Evolutionary conservation across 2,329 filamentous ascomycete species (phyloP).

Genomic region (Amauroascus niger): DNA sequence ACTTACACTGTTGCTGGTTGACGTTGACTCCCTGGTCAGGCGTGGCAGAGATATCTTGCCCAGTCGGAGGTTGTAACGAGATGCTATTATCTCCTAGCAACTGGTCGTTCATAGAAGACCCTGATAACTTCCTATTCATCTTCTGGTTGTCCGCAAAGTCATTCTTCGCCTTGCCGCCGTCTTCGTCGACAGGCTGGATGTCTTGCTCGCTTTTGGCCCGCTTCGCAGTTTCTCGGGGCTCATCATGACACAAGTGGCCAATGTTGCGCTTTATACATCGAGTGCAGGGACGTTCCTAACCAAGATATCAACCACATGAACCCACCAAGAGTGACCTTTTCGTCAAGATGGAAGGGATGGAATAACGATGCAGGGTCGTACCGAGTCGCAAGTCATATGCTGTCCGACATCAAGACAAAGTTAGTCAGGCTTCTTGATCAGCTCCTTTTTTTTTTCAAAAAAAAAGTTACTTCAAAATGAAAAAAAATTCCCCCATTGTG

Average conservation of each 20-base stretch:
- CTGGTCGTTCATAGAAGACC: slow-evolving; percentile 45
- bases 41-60: slow-evolving; percentile 56
- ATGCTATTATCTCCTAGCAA: slow-evolving; percentile 35
- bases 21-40: slow-evolving; percentile 55
- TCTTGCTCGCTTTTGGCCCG: slow-evolving; percentile 61
- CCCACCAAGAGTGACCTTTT: slow-evolving; percentile 26
- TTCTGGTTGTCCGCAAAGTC: slow-evolving; percentile 38
- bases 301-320: slow-evolving; percentile 14
- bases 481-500: neutral
- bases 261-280: slow-evolving; percentile 98
- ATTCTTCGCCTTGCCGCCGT: slow-evolving; percentile 36
- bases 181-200: slow-evolving; percentile 51
- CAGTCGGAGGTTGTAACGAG: slow-evolving; percentile 54
- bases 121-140: slow-evolving; percentile 47
- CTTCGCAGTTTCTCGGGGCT: slow-evolving; percentile 80
- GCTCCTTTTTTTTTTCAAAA: too few species aligned
- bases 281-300: slow-evolving; percentile 85
- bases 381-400: slow-evolving; percentile 90
- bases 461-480: neutral
- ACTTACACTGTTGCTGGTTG: slow-evolving; percentile 67
- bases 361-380: slow-evolving; percentile 41
- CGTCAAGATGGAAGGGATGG: slow-evolving; percentile 19
- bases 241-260: slow-evolving; percentile 95
- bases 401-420: slow-evolving; percentile 40
- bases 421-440: slow-evolving; percentile 5